Evolutionary conservation across 2,329 filamentous ascomycete genomes (phyloP).

Genomic region (Pseudogymnoascus verrucosus): DNA sequence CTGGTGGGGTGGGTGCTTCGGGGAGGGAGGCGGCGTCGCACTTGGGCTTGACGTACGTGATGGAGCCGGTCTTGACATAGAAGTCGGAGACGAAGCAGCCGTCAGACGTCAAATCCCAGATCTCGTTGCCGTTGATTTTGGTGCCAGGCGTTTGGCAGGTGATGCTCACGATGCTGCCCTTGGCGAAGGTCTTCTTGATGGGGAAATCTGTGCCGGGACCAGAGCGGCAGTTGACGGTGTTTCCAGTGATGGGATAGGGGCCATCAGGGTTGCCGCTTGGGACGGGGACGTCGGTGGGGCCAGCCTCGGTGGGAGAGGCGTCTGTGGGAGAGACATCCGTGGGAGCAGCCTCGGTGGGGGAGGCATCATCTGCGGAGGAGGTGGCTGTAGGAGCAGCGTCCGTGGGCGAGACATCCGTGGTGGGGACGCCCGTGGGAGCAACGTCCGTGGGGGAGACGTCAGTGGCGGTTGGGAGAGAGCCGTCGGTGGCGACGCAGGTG

Average conservation of each 20-base stretch:
- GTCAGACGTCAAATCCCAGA: conserved; percentile 24
- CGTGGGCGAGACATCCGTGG: background rate
- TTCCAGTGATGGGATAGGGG: conserved; percentile 17
- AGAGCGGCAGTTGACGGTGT: conserved; percentile 20
- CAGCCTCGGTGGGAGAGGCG: background rate
- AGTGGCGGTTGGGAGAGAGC: conserved; percentile 8
- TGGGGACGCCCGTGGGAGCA: background rate
- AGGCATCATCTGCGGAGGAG: background rate
- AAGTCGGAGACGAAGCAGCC: conserved; percentile 24
- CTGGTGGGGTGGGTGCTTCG: background rate
- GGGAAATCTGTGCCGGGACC: conserved; percentile 18
- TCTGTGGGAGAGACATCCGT: background rate
- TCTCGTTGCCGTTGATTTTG: conserved; percentile 15
- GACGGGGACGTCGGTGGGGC: background rate
- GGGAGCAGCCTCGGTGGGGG: background rate
- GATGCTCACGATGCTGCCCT: conserved; percentile 8
- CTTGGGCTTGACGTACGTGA: background rate
- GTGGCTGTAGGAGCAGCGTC: background rate
- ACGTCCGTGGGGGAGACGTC: too few species aligned
- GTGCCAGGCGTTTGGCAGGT: conserved; percentile 12
- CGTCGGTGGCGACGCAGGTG: background rate
- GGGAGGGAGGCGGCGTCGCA: background rate
- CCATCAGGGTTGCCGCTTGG: background rate
- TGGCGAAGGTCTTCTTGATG: conserved; percentile 12
- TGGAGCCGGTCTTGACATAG: conserved; percentile 22